Conservation (phyloP, 345 rosid genomes). For the Lumnitzera littorea region DNA sequence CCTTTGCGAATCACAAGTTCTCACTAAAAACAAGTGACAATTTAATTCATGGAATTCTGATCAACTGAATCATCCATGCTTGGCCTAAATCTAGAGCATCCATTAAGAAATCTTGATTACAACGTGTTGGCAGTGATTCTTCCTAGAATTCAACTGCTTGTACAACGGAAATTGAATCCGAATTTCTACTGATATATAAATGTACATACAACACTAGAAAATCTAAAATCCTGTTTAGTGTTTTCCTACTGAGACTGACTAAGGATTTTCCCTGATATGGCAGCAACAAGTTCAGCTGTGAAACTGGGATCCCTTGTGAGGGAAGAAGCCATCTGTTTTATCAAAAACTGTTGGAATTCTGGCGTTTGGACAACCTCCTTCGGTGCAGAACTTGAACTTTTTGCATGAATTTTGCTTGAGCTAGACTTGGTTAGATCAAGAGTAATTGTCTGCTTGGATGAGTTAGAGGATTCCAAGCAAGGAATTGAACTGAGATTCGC, state of each 20-base stretch:
- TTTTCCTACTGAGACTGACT: constrained; percentile 28
- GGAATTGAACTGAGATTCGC: constrained; percentile 19
- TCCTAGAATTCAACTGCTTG: too few species aligned
- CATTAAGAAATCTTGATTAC: too few species aligned
- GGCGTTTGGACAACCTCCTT: constrained; percentile 30
- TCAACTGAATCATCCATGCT: too few species aligned
- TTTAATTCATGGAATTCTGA: too few species aligned
- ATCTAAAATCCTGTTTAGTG: too few species aligned
- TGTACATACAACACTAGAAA: too few species aligned
- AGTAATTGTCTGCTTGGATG: constrained; percentile 30
- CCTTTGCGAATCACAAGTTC: too few species aligned
- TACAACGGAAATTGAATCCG: too few species aligned
- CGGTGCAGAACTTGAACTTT: constrained; percentile 5
- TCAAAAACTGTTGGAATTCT: constrained; percentile 49
- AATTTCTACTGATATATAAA: too few species aligned
- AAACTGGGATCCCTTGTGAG: constrained; percentile 81
- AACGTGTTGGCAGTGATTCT: too few species aligned
- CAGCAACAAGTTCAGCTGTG: constrained; percentile 82
- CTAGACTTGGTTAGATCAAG: constrained; percentile 42
- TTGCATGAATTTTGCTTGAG: constrained; percentile 3
- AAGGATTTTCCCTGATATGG: constrained; percentile 62
- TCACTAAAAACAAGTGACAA: too few species aligned
- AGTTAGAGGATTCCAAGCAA: constrained; percentile 25
- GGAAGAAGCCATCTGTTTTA: constrained; percentile 87
- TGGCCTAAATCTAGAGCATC: too few species aligned